Evolutionary conservation across 108 stramenopile genomes (phyloP).

Genomic region (Fragilaria crotonensis): DNA sequence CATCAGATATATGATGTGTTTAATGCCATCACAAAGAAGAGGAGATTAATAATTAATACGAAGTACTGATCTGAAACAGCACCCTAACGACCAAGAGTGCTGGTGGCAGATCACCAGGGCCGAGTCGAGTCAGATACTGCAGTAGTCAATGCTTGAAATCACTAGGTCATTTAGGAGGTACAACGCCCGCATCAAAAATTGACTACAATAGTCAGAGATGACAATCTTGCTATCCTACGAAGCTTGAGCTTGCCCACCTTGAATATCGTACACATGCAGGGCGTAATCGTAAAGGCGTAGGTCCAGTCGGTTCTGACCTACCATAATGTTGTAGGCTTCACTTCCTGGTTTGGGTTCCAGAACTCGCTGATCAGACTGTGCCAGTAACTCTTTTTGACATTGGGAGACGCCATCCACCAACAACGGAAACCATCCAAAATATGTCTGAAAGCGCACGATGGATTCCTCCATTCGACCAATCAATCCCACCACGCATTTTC

Average conservation of each 20-base stretch:
- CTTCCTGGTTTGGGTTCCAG: background rate
- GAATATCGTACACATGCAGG: conserved; percentile 26
- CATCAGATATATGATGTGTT: too few species aligned
- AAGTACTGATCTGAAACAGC: too few species aligned
- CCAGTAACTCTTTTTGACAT: conserved; percentile 4
- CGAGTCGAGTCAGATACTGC: too few species aligned
- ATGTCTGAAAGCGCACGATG: conserved; percentile 25
- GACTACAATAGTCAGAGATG: too few species aligned
- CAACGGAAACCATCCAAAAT: conserved; percentile 33
- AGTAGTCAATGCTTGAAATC: too few species aligned
- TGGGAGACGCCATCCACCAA: background rate
- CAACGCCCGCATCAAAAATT: too few species aligned
- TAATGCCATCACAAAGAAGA: too few species aligned
- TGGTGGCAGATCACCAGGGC: too few species aligned
- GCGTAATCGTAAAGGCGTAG: conserved; percentile 11
- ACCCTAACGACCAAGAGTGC: too few species aligned
- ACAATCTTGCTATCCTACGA: background rate
- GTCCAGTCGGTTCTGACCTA: conserved; percentile 8
- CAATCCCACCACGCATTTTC: conserved; percentile 33
- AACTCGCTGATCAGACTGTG: background rate
- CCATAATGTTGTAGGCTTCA: background rate
- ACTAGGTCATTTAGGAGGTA: too few species aligned
- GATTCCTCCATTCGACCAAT: conserved; percentile 29
- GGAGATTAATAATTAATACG: too few species aligned
- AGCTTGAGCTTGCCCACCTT: conserved; percentile 11